Percentiles rank a stretch among this genome's conserved stretches.
Evolutionary conservation across 495 filamentous ascomycete genomes (phyloP).

Genomic region (Astrothelium subdiscretum): DNA sequence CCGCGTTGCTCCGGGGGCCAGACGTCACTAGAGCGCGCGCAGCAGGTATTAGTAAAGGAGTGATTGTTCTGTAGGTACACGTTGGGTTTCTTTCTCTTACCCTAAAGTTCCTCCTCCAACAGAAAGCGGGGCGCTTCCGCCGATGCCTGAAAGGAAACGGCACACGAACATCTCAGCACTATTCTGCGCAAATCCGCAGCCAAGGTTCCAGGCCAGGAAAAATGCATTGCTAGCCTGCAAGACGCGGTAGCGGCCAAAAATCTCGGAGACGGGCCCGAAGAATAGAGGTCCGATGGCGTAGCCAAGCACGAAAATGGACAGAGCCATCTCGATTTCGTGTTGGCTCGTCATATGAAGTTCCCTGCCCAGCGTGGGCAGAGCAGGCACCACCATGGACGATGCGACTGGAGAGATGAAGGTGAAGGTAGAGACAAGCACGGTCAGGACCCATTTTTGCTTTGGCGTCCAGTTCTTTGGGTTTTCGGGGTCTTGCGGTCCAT

Average conservation of each 20-base stretch:
- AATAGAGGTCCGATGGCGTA: constrained; percentile 37
- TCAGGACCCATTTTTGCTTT: constrained; percentile 16
- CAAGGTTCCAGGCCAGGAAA: constrained; percentile 47
- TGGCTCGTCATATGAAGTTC: constrained; percentile 16
- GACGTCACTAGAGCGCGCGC: constrained; percentile 49
- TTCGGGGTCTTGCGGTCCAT: constrained; percentile 15
- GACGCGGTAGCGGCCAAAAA: constrained; percentile 49
- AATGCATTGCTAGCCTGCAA: constrained; percentile 41
- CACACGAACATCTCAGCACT: constrained; percentile 43
- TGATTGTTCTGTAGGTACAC: not conserved
- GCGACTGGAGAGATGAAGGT: constrained; percentile 22
- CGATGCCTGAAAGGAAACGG: constrained; percentile 45
- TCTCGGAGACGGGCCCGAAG: constrained; percentile 51
- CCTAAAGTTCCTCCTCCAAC: constrained; percentile 35
- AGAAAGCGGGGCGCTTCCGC: constrained; percentile 40
- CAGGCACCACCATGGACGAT: constrained; percentile 26
- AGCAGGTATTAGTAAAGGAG: constrained; percentile 31
- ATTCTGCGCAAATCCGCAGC: constrained; percentile 44
- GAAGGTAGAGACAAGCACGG: constrained; percentile 21
- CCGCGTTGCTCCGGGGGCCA: constrained; percentile 55
- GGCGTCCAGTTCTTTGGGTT: constrained; percentile 24
- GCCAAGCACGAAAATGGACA: constrained; percentile 26
- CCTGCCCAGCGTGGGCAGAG: constrained; percentile 13
- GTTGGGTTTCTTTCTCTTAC: constrained; percentile 9
- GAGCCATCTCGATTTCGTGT: constrained; percentile 13